A percentile compares a stretch with the other conserved stretches of the same genome.
Conservation (phyloP, 73 alveolate species). For the Paramecium octaurelia region DNA sequence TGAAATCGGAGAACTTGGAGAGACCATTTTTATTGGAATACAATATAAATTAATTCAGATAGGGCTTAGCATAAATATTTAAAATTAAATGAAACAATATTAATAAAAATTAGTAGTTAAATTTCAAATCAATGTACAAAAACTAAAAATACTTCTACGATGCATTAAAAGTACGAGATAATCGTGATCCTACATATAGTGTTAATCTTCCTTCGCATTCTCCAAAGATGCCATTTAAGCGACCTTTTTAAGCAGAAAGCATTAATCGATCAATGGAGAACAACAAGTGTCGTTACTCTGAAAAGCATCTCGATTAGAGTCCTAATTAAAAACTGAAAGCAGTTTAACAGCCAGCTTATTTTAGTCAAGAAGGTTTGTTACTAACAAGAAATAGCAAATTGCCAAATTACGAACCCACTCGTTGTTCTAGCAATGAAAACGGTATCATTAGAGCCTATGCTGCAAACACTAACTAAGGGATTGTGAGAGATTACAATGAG, state of each 20-base stretch:
- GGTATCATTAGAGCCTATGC: constrained; percentile 97
- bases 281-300: not conserved
- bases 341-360: not conserved
- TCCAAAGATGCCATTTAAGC: not conserved
- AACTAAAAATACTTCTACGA: not conserved
- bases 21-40: constrained; percentile 79
- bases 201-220: constrained; percentile 27
- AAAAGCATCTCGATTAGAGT: not conserved
- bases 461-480: constrained; percentile 97
- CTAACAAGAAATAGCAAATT: not conserved
- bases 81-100: constrained; percentile 36
- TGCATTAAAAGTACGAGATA: not conserved
- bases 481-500: constrained; percentile 92
- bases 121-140: constrained; percentile 13
- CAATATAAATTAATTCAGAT: constrained; percentile 76
- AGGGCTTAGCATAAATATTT: constrained; percentile 72
- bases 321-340: not conserved
- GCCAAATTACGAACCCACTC: constrained; percentile 80
- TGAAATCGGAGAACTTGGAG: constrained; percentile 78
- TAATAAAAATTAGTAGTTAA: constrained; percentile 17
- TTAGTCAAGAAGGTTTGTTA: not conserved
- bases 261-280: constrained; percentile 32
- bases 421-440: constrained; percentile 76
- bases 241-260: not conserved
- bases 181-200: constrained; percentile 15